Percentiles rank a stretch among this genome's conserved stretches.
phyloP scores from a whole-genome alignment of 129 eudicot species.

The Logfia minima region DNA sequence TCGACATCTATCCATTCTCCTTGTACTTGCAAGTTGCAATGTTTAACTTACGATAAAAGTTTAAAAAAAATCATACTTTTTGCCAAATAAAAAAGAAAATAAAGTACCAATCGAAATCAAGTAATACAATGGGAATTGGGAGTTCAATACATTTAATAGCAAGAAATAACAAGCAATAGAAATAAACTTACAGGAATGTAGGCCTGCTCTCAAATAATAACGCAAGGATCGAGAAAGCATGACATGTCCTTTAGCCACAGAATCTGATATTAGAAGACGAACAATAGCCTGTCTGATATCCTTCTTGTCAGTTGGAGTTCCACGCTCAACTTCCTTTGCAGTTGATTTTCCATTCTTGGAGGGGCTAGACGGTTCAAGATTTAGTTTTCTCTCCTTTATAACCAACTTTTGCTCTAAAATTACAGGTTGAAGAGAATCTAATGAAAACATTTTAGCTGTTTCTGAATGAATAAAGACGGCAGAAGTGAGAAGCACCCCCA shows the following conservation, averaged over 20 bases:
- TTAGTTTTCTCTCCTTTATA: conserved; percentile 42
- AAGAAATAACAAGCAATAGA: conserved; percentile 13
- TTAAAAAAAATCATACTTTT: too few relatives aligned
- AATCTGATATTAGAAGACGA: conserved; percentile 60
- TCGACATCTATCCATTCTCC: too few relatives aligned
- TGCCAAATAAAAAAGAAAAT: too few relatives aligned
- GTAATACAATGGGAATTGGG: background rate
- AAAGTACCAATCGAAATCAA: conserved; percentile 2
- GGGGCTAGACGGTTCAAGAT: conserved; percentile 33
- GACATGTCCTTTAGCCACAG: conserved; percentile 85
- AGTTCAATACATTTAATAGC: conserved; percentile 10
- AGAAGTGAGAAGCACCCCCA: conserved; percentile 66
- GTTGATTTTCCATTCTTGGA: conserved; percentile 37
- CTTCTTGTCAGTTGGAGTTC: conserved; percentile 34
- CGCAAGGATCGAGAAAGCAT: conserved; percentile 82
- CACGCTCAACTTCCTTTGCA: conserved; percentile 49
- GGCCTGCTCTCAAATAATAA: conserved; percentile 60
- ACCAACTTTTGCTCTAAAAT: conserved; percentile 62
- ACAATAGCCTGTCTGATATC: conserved; percentile 53
- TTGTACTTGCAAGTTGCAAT: too few relatives aligned
- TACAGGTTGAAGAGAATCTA: conserved; percentile 58
- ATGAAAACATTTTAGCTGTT: conserved; percentile 54
- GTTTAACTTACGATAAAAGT: too few relatives aligned
- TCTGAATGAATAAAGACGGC: conserved; percentile 83
- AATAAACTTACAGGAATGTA: conserved; percentile 72